Conservation (phyloP, 106 monocot genomes). For the Phalaenopsis aphrodite region DNA sequence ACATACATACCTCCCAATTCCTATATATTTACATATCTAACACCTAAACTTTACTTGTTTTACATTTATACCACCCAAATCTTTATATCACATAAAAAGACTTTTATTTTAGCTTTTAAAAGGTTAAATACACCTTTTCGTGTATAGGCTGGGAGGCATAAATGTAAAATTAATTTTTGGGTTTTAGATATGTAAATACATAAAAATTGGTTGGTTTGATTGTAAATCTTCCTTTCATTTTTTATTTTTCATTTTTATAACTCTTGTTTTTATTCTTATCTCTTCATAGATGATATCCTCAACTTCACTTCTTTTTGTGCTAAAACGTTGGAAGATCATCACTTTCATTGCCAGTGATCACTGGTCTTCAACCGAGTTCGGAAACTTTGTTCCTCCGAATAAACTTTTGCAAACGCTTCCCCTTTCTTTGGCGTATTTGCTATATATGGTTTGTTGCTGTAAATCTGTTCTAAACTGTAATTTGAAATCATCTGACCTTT, state of each 20-base stretch:
- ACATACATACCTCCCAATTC: no score
- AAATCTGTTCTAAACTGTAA: background rate
- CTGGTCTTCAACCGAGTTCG: conserved; percentile 40
- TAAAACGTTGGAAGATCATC: conserved; percentile 71
- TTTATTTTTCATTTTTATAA: conserved; percentile 4
- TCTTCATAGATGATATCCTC: conserved; percentile 82
- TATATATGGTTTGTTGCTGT: conserved; percentile 65
- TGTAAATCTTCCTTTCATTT: background rate
- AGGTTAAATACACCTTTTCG: no score
- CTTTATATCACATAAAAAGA: no score
- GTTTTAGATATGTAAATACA: no score
- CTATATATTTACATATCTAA: no score
- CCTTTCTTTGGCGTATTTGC: conserved; percentile 77
- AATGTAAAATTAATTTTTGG: no score
- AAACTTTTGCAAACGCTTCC: conserved; percentile 76
- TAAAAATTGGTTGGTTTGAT: no score
- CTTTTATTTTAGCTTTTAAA: no score
- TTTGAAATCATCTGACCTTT: background rate
- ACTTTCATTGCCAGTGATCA: conserved; percentile 62
- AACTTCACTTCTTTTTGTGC: conserved; percentile 57
- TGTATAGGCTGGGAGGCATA: no score
- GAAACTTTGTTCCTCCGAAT: conserved; percentile 48
- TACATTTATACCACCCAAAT: no score
- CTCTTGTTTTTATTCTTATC: background rate
- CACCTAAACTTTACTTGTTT: no score